Evolutionary conservation across 257 asterid species (phyloP), one percentile per base, ranked within the genome.

Genomic region (Nicotiana undulata): DNA sequence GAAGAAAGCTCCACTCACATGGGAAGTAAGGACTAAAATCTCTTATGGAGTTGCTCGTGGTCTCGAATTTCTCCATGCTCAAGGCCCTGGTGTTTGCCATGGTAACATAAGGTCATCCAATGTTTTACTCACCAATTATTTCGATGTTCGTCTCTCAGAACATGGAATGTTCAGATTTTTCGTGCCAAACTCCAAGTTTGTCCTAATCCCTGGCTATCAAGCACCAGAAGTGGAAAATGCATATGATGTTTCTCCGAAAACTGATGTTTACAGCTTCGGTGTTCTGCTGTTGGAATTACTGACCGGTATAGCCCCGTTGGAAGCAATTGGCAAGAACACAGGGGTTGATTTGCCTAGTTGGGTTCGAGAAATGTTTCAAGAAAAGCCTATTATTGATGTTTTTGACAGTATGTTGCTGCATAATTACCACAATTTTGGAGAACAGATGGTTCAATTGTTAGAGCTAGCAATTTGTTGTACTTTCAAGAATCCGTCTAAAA

Each of bases 211-310:
- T 2, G 86, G 79, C 13, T 74, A 82, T 52, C 44, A 31, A 5
- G 89, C 90, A 15, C 91, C 89, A 1, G 89, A 88, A 63, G 80
- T 76, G 60, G 46, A 37, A 40, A 74, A 64, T 59, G 18, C 59
- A 12, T 51, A 76, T 29, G 6, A 70, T 46, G 51, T 81, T 32
- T 86, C 88, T 28, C 81, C 79, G 15, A 84, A 86, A 76, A 67
- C 79, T 5, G 91, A 86, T 76, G 87, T 86, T 5, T 86, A 86
- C 66, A 84, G 88, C 79, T 86, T 84, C 5, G 91, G 91, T 16
- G 84, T 86, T 6, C 55, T 88, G 56, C 79, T 88, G 20, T 77
- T 86, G 60, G 86, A 85, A 46, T 79, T 88, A 22, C 16, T 85
- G 22, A 80, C 83, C 0, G 79, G 83, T 28, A 61, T 63, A 37